A percentile compares a stretch with the other conserved stretches of the same genome.
These are phyloP conservation scores for Calonectria multiphialidica DNA, from an alignment of 2,329 filamentous ascomycete genomes.

Conservation along the genomic window DNA sequence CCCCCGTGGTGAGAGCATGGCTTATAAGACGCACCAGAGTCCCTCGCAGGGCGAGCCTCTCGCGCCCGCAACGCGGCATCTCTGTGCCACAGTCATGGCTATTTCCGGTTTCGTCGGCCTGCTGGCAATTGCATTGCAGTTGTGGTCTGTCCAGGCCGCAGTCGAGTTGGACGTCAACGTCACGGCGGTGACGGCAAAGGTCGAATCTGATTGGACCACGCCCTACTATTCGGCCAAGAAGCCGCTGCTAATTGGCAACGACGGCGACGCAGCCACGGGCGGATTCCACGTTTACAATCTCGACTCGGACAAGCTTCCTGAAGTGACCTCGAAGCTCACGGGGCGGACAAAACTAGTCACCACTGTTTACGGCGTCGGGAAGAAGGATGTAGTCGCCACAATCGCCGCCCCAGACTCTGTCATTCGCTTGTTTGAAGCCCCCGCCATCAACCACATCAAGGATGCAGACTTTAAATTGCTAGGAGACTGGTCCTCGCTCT, in stretches of 20 bases:
- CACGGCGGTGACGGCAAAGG: slow-evolving; percentile 48
- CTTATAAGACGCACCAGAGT: slow-evolving; percentile 23
- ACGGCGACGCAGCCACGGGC: slow-evolving; percentile 56
- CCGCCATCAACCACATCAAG: slow-evolving; percentile 46
- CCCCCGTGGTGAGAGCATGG: slow-evolving; percentile 13
- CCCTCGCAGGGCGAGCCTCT: not conserved
- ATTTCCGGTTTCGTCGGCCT: slow-evolving; percentile 35
- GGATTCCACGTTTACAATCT: slow-evolving; percentile 56
- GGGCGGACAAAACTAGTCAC: slow-evolving; percentile 61
- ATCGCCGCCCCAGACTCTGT: slow-evolving; percentile 58
- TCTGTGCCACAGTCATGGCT: slow-evolving; percentile 34
- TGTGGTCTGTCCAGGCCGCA: slow-evolving; percentile 29
- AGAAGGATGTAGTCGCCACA: slow-evolving; percentile 53
- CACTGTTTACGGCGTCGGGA: slow-evolving; percentile 51
- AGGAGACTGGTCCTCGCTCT: slow-evolving; percentile 62
- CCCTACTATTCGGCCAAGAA: slow-evolving; percentile 51
- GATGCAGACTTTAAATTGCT: slow-evolving; percentile 49
- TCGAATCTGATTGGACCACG: slow-evolving; percentile 57
- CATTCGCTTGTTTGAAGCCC: slow-evolving; percentile 54
- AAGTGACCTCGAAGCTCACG: slow-evolving; percentile 48
- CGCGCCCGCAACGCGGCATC: slow-evolving; percentile 2
- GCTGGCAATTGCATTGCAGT: slow-evolving; percentile 33
- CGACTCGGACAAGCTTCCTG: slow-evolving; percentile 45
- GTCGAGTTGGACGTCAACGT: slow-evolving; percentile 45
- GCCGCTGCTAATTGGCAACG: slow-evolving; percentile 59